Evolutionary conservation across 306 rosid species (phyloP), one percentile per base, ranked within the genome.

Genomic region (Comarum palustre): DNA sequence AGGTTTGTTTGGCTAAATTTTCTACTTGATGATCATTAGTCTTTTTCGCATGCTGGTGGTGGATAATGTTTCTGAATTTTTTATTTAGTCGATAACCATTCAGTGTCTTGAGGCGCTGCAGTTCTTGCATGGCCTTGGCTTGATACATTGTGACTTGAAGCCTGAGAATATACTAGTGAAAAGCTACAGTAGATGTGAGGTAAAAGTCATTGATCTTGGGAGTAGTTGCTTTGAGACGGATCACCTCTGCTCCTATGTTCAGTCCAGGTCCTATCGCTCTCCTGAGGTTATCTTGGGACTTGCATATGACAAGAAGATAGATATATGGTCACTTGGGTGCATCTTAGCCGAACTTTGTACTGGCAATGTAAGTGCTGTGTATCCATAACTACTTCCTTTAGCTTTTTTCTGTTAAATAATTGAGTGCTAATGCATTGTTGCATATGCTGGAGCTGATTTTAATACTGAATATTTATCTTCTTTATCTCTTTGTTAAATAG

Each of bases 321-420:
- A 95, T 81, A 81, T 95, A 70, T 95, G 99, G 99, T 95, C 99
- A 66, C 99, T 95, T 82, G 99, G 99, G 77, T 95, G 99, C 84
- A 95, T 95, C 86, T 84, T 95, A 87, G 91, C 97, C 7, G 99
- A 95, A 83, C 97, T 95, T 65, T 95, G 99, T 73, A 95, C 96
- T 42, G 99, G 99, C 84, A 90, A 90, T 78, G 99, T 95, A 91
- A 86, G 97, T 80, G 27, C 67, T 70, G 61, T 82, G 8, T 60
- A 17, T 48, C 78, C 24, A 48, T 27, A 14, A 63, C 36, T 27
- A 16, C 38, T 12, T 46, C 22, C 54, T 6, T 64, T 55, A 29
- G n/a, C 24, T 31, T 39, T 34, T 47, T 60, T 13, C 32, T 48
- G n/a, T 59, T 57, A 8, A 51, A 38, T 22, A 54, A 51, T 8